Conservation (phyloP, 305 asterid genomes). For the Fraxinus velutina region DNA sequence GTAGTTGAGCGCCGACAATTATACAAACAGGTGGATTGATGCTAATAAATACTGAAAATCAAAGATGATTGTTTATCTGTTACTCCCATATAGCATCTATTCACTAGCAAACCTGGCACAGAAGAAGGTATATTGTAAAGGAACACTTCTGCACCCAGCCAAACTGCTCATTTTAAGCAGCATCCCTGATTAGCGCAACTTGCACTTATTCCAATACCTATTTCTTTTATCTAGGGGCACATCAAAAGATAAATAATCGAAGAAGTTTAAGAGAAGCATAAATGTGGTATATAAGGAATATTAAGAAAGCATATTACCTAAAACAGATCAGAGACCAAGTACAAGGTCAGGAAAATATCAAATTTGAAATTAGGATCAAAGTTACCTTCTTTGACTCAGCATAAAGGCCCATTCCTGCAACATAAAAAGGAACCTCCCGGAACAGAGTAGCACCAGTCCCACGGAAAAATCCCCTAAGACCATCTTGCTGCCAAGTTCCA, state of each 20-base stretch:
- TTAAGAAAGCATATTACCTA: not conserved
- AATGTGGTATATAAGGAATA: not conserved
- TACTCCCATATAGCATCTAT: not conserved
- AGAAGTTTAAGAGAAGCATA: not conserved
- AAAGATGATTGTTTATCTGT: not conserved
- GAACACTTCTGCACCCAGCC: not conserved
- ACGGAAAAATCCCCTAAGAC: constrained; percentile 82
- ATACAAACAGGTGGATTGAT: not conserved
- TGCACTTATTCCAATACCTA: not conserved
- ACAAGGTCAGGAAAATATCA: not conserved
- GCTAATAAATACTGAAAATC: not conserved
- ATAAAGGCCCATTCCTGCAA: constrained; percentile 94
- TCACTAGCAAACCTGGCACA: not conserved
- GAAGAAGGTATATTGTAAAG: not conserved
- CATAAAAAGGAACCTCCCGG: constrained; percentile 94
- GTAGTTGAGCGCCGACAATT: not conserved
- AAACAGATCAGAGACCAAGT: not conserved
- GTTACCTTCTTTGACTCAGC: constrained; percentile 90
- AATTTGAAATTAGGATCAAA: not conserved
- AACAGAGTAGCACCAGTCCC: constrained; percentile 95
- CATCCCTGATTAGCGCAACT: not conserved
- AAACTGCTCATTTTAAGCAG: not conserved
- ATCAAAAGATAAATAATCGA: not conserved
- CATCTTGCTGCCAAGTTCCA: constrained; percentile 88
- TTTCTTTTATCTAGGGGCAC: not conserved